Percentiles rank a stretch among this genome's conserved stretches.
Conservation (phyloP, 345 rosid genomes). For the Theobroma cacao region DNA sequence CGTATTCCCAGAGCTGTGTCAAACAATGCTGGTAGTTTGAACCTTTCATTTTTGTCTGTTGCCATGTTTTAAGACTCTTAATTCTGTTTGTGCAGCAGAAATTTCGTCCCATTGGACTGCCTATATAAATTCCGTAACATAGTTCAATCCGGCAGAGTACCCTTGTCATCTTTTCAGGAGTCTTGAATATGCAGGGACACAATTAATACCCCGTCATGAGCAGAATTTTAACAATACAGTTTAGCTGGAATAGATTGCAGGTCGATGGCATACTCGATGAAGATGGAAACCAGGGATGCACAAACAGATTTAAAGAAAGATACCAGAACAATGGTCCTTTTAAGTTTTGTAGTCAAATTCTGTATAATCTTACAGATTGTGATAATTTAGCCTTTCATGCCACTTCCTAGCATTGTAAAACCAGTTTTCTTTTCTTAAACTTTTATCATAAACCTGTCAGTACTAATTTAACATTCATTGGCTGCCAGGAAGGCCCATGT, state of each 20-base stretch:
- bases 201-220: neutral
- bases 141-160: neutral
- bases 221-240: neutral
- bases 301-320: neutral
- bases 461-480: no score
- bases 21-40: neutral
- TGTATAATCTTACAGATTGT: neutral
- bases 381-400: neutral
- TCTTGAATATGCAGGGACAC: neutral
- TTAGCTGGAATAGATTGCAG: neutral
- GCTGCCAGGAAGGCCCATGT: no score
- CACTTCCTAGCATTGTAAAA: neutral
- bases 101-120: neutral
- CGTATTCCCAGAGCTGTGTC: neutral
- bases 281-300: neutral
- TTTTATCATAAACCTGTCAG: no score
- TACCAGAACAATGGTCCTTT: neutral
- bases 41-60: neutral
- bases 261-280: neutral
- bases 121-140: neutral
- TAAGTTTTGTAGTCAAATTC: neutral
- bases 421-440: neutral
- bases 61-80: neutral
- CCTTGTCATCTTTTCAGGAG: neutral
- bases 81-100: neutral